phyloP scores from a whole-genome alignment of 352 stramenopile species.

The Pythium aristosporum region DNA sequence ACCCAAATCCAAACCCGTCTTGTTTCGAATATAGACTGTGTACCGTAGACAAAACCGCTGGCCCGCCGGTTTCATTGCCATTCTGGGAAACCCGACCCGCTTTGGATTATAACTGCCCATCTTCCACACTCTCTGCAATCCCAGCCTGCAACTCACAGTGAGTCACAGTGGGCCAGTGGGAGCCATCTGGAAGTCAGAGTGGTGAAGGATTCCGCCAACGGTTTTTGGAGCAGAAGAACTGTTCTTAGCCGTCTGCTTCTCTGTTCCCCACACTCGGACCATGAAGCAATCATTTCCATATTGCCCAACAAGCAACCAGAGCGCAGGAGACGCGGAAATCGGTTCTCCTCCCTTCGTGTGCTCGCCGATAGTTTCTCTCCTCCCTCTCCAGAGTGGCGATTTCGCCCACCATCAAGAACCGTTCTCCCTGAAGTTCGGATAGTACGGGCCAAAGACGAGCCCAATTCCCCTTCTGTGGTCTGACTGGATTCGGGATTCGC shows the following conservation, averaged over 20 bases:
- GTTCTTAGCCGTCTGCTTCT: too few species aligned
- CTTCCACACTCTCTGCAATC: neutral
- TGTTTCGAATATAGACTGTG: neutral
- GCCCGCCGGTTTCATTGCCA: neutral
- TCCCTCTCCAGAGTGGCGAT: too few species aligned
- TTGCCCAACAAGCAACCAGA: conserved; percentile 2
- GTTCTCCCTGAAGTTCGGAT: conserved; percentile 8
- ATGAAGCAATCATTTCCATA: neutral
- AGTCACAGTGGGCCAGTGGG: neutral
- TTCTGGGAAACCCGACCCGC: conserved; percentile 5
- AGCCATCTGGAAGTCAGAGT: neutral
- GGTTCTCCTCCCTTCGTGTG: conserved; percentile 1
- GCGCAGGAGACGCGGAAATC: neutral
- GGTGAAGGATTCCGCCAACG: neutral
- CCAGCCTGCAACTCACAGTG: neutral
- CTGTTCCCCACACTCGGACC: too few species aligned
- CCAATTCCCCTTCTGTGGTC: conserved; percentile 1
- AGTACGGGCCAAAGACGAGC: conserved; percentile 4
- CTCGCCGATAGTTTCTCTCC: conserved; percentile 4
- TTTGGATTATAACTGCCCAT: neutral
- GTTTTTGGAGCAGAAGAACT: neutral
- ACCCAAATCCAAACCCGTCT: conserved; percentile 1
- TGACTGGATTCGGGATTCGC: conserved; percentile 26
- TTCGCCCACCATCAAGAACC: neutral
- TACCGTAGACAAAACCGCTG: conserved; percentile 3